Conservation (phyloP, 2,329 filamentous ascomycete genomes). For the Paraconiothyrium brasiliense region DNA sequence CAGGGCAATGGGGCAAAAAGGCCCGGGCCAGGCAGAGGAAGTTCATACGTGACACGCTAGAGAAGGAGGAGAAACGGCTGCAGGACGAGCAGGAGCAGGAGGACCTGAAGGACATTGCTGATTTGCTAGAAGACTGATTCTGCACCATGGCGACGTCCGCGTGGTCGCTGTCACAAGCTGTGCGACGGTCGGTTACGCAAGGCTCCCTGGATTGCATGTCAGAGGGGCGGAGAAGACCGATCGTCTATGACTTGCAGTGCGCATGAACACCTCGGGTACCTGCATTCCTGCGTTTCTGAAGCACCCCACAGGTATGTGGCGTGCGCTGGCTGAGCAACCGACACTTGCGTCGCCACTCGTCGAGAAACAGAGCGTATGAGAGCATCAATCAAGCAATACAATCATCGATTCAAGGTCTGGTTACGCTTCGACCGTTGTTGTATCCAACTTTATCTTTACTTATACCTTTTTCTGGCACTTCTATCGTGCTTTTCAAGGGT, state of each 20-base stretch:
- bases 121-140: constrained; percentile 63
- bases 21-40: constrained; percentile 74
- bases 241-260: neutral
- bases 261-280: constrained; percentile 6
- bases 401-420: neutral
- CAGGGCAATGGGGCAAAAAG: constrained; percentile 72
- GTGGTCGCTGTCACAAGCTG: constrained; percentile 12
- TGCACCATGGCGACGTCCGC: neutral
- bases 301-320: constrained; percentile 16
- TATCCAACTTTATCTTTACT: neutral
- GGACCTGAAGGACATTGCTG: constrained; percentile 78
- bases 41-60: constrained; percentile 71
- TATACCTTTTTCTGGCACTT: neutral
- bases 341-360: too few species aligned
- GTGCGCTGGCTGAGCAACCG: constrained; percentile 11
- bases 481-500: neutral
- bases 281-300: constrained; percentile 16
- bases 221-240: neutral
- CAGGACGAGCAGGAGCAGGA: constrained; percentile 69
- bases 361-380: constrained; percentile 1
- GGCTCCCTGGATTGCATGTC: constrained; percentile 16
- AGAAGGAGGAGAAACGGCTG: constrained; percentile 66
- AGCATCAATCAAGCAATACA: neutral
- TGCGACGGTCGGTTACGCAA: constrained; percentile 15
- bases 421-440: neutral